phyloP scores from a whole-genome alignment of 108 stramenopile genomes.

The Conticribra weissflogii region DNA sequence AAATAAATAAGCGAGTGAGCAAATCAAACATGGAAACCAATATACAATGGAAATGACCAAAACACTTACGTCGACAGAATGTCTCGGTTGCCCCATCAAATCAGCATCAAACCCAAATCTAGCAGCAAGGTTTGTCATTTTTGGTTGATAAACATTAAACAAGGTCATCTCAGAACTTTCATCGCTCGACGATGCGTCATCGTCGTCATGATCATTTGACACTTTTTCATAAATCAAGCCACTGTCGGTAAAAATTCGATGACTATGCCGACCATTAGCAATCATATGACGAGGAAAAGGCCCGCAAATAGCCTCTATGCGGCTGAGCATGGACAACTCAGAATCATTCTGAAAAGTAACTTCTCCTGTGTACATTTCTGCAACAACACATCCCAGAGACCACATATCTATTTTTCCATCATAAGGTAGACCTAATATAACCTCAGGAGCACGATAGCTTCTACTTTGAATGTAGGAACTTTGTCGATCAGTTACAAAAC shows the following conservation, averaged over 20 bases:
- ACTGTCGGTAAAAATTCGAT: slow-evolving; percentile 88
- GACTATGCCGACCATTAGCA: slow-evolving; percentile 81
- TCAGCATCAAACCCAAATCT: slow-evolving; percentile 74
- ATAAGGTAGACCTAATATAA: slow-evolving; percentile 93
- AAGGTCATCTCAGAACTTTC: slow-evolving; percentile 38
- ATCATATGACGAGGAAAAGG: slow-evolving; percentile 92
- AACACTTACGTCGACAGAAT: slow-evolving; percentile 37
- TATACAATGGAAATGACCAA: background rate
- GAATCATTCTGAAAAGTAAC: slow-evolving; percentile 95
- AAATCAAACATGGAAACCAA: background rate
- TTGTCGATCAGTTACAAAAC: slow-evolving; percentile 95
- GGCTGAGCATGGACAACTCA: slow-evolving; percentile 92
- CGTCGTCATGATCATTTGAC: slow-evolving; percentile 36
- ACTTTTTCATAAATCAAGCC: slow-evolving; percentile 88
- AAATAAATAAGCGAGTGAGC: background rate
- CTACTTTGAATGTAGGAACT: slow-evolving; percentile 96
- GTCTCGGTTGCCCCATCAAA: slow-evolving; percentile 57
- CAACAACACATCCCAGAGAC: slow-evolving; percentile 95
- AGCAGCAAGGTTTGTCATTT: slow-evolving; percentile 67
- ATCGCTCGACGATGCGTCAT: slow-evolving; percentile 32
- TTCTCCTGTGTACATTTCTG: slow-evolving; percentile 94
- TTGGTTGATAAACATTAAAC: slow-evolving; percentile 82
- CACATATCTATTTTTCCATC: slow-evolving; percentile 94
- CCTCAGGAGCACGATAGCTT: slow-evolving; percentile 97
- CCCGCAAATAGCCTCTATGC: slow-evolving; percentile 94